Base-by-base conservation (phyloP, 2,329 filamentous ascomycete genomes). In the Gaeumannomyces sp. region DNA sequence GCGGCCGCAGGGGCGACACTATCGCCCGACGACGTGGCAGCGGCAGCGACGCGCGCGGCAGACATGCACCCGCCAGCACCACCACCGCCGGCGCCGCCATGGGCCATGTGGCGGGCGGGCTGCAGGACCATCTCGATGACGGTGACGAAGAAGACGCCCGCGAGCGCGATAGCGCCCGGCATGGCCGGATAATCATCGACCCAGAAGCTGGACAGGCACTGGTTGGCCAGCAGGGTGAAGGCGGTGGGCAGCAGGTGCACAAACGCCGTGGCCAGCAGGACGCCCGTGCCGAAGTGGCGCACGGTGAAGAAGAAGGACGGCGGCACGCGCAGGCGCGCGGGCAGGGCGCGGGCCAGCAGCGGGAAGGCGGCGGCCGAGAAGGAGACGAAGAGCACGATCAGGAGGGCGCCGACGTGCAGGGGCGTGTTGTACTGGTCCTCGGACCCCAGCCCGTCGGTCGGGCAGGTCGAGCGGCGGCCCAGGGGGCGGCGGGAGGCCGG, bases 241-340 rank as follows among this genome's bases (percentile, higher is more conserved):
- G 88, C 87, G 56, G 84, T 89, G 62, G 85, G 87, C 10, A 89
- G 82, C n/a, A 89, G 79, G 77, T 93, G 90, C 38, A 93, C 90
- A 71, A 94, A 94, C 64, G 91, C 91, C 1, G 91, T 94, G 14
- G 91, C 90, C 67, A 94, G 88, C 27, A 94, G 79, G 27, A 94
- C 91, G 65, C 91, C 91, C 1, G 91, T 94, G 71, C 91, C 89
- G 68, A 91, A 89, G 76, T 92, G 89, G 67, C 84, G 81, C 61
- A 85, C 81, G 63, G 78, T 74, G 72, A 86, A 85, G 75, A 86
- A 83, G 74, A 86, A 81, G 61, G 74, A 75, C 27, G 77, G 74
- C 1, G 85, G 85, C 62, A 88, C 85, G 64, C 79, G 81, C 61
- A 87, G 73, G 33, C 33, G 59, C 22, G 78, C 74, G 28, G 83